A percentile compares a stretch with the other conserved stretches of the same genome.
Conservation (phyloP, 305 asterid species). For the Fraxinus greggii region DNA sequence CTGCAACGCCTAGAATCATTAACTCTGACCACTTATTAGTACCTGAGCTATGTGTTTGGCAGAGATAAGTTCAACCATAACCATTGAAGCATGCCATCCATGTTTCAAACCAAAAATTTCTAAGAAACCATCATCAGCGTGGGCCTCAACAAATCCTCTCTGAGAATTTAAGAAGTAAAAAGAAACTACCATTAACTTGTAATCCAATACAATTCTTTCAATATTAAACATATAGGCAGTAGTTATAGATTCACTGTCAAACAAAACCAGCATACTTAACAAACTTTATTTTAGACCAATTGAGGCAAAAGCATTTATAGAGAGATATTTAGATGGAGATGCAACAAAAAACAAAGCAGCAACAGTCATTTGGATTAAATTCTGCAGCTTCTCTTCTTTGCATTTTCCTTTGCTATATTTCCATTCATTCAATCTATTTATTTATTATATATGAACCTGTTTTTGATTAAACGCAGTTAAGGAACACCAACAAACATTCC, state of each 20-base stretch:
- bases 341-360: background rate
- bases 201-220: background rate
- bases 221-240: background rate
- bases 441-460: background rate
- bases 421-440: background rate
- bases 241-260: background rate
- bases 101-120: slow-evolving; percentile 77
- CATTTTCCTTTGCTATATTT: background rate
- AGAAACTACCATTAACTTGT: background rate
- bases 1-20: background rate
- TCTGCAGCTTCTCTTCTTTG: background rate
- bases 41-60: slow-evolving; percentile 93
- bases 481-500: background rate
- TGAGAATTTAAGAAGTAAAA: slow-evolving; percentile 27
- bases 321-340: background rate
- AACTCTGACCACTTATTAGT: background rate
- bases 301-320: background rate
- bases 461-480: background rate
- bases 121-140: slow-evolving; percentile 65
- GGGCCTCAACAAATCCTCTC: slow-evolving; percentile 77
- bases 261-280: background rate
- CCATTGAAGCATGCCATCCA: slow-evolving; percentile 95
- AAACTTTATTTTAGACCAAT: background rate
- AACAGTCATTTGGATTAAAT: background rate
- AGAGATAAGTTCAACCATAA: slow-evolving; percentile 72